Base-by-base conservation (phyloP, 2,329 filamentous ascomycete species). In the Pseudocercospora crystallina region DNA sequence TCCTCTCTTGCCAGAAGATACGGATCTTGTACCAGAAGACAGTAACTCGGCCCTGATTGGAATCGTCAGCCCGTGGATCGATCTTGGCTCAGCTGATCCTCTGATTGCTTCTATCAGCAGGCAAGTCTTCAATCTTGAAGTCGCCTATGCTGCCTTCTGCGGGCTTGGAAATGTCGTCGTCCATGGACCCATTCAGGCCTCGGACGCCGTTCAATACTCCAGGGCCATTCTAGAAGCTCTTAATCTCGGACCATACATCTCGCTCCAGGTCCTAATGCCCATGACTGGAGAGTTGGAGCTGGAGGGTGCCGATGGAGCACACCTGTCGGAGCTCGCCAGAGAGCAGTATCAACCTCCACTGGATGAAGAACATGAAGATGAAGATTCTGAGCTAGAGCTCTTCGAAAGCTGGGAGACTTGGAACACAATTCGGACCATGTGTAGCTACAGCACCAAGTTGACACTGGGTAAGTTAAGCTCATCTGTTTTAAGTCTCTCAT, bases 91-190 rank as follows among this genome's bases (percentile, higher is more conserved):
- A 2, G 74, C 84, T 1, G 87, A 96, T 68, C 88, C 90, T 5
- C 71, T 92, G 56, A 85, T 97, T 56, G 84, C 90, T 7, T 89
- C 88, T 68, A 80, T 97, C 51, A 96, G 92, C 32, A 84, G 89
- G 38, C 92, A 96, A 72, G 87, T 95, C 5, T 77, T 99, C 57
- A 90, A 90, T 67, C 79, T 96, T 34, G 94, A 99, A 69, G 81
- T 97, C 41, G 88, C 90, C 42, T 99, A 96, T 72, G 94, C 95
- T 57, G 91, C 90, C 56, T 99, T 97, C 72, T 96, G 90, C 65
- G 95, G 95, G 32, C 81, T 94, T 41, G 84, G 85, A 49, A 95
- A 87, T 70, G 79, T 97, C 51, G 76, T 97, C 43, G 77, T 99
- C 29, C 84, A 86, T 1, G 90, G 90, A 0, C 94, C 94, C 2